Base-by-base conservation (phyloP, 441 rosid genomes). In the Macaranga tanarius region DNA sequence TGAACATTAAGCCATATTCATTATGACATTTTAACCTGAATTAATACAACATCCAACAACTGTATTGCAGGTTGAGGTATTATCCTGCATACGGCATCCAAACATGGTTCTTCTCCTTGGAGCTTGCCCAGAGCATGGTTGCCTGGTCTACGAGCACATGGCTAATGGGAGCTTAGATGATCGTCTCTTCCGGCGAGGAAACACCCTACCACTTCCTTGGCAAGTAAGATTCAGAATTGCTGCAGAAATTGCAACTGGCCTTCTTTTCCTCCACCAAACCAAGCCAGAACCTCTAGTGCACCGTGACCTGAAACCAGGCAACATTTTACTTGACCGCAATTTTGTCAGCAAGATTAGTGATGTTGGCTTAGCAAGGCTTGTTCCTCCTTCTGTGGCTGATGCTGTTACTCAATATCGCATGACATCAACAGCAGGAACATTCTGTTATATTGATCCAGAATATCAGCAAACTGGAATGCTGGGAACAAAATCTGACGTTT, bases 241-340 rank as follows among this genome's bases (percentile, higher is more conserved):
- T 0, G 90, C 97, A 62, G 98, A 94, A 77, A 92, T 92, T 25
- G 93, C 84, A 67, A 90, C 97, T 3, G 94, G 90, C 40, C 95
- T 94, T 76, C 93, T 85, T 58, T 90, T 94, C 80, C 89, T 94
- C 23, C 98, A 94, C 86, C 98, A 92, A 73, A 79, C 88, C 76
- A 92, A 88, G 80, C 99, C 99, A 17, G 97, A 94, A 76, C 95
- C 98, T 28, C 76, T 94, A 8, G 98, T 94, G 69, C 97, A 90
- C 76, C 90, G 97, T 20, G 96, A 93, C 77, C 83, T 92, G 10
- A 93, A 93, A 77, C 98, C 97, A 0, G 97, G 87, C 38, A 94
- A 94, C 78, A 94, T 92, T 73, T 80, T 94, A 75, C 91, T 94
- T 3, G 95, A 92, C 69, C 85, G 84, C n/a, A 85, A 92, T 79